Base-by-base conservation (phyloP, 768 basidiomycete genomes). In the Calocybe indica region DNA sequence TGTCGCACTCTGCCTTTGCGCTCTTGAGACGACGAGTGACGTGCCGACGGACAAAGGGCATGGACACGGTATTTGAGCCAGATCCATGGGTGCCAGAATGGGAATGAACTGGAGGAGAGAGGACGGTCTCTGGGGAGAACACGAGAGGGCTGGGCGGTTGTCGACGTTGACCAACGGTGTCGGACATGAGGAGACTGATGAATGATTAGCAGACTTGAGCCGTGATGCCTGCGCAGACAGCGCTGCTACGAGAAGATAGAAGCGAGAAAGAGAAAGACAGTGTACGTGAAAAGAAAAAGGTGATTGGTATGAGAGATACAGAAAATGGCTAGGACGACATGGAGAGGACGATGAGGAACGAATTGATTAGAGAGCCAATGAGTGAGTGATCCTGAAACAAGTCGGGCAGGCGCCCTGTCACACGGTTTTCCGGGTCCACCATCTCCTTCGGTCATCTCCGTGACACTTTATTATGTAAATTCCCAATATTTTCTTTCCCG, bases 1-100 rank as follows among this genome's bases (percentile, higher is more conserved):
- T 89, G 79, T 99, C 92, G 74, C 95, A 99, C 54, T 90, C 89
- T 43, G 88, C 82, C 73, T 99, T 98, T 49, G 95, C 93, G 3
- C 86, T 87, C 71, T 84, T 88, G 66, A 98, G 82, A 49, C 96
- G 84, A 53, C 92, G 82, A 35, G 88, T 91, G 58, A 98, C 91
- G 71, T 97, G 94, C 47, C 92, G 82, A 52, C 89, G 76, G 53
- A 97, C 89, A 63, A 92, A 91, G 50, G 89, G 88, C 89, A 92
- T 92, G 46, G 89, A 89, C 45, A 92, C 86, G 46, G 85, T 87
- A 63, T 86, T 87, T 28, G 84, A 75, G 44, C 73, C 74, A 5
- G 82, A 80, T 42, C 70, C 71, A 64, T 69, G 63, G 51, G 43
- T 55, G 60, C 61, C 68, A 42, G 63, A 56, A 49, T 74, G 69